A percentile compares a stretch with the other conserved stretches of the same genome.
Evolutionary conservation across 306 rosid species (phyloP).

Genomic region (Biancaea sappan): DNA sequence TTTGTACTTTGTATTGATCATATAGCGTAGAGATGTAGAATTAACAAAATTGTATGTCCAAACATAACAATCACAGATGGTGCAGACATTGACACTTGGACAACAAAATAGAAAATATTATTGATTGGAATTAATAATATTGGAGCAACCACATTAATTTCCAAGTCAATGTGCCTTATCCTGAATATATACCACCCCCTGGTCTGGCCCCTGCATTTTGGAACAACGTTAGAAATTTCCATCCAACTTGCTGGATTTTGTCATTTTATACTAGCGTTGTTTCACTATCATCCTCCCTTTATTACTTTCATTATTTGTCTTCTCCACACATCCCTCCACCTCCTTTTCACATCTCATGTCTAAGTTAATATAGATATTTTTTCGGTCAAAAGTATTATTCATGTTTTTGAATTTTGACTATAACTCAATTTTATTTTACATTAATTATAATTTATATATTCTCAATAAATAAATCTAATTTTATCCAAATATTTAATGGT

Average conservation of each 20-base stretch:
- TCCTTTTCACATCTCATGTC: not conserved
- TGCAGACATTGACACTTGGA: not conserved
- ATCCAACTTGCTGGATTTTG: not conserved
- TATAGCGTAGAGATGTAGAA: no score
- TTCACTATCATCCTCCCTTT: not conserved
- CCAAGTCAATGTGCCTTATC: not conserved
- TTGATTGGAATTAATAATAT: not conserved
- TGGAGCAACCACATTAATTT: not conserved
- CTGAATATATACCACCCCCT: not conserved
- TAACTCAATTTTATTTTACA: no score
- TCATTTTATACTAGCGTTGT: not conserved
- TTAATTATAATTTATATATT: no score
- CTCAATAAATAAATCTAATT: no score
- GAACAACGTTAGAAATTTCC: not conserved
- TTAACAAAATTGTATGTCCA: no score
- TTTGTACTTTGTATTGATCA: no score
- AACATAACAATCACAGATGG: no score
- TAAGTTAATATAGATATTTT: no score
- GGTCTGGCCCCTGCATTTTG: not conserved
- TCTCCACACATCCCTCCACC: not conserved
- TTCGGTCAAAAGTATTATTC: no score
- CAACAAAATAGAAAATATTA: not conserved
- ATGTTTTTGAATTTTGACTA: no score
- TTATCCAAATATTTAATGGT: no score
- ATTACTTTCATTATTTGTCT: not conserved